Percentiles rank a stretch among this genome's conserved stretches.
Conservation (phyloP, 768 basidiomycete species). For the Tylopilus subfusipes region DNA sequence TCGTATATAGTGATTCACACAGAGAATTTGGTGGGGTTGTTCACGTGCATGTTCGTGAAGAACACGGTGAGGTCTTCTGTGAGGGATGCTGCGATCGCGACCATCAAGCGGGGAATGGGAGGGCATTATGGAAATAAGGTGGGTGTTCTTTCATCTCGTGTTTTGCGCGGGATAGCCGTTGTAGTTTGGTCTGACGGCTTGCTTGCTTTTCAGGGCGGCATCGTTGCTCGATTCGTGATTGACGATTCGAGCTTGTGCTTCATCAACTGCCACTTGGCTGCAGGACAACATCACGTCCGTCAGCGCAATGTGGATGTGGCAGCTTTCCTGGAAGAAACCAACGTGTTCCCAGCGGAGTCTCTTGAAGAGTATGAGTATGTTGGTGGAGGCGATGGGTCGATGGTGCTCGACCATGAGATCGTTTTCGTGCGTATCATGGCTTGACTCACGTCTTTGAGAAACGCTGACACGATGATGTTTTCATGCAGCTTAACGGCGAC, state of each 20-base stretch:
- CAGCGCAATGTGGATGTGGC: slow-evolving; percentile 85
- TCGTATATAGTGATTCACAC: slow-evolving; percentile 80
- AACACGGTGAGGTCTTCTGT: slow-evolving; percentile 55
- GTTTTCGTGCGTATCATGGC: slow-evolving; percentile 56
- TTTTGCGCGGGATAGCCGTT: neutral
- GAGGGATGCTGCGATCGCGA: slow-evolving; percentile 69
- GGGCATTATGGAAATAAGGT: slow-evolving; percentile 97
- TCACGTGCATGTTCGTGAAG: slow-evolving; percentile 73
- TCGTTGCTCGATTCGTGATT: slow-evolving; percentile 83
- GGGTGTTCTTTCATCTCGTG: slow-evolving; percentile 13
- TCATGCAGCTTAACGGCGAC: slow-evolving; percentile 76
- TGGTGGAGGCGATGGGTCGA: slow-evolving; percentile 90
- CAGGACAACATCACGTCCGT: slow-evolving; percentile 80
- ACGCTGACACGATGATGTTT: neutral
- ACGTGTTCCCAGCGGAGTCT: slow-evolving; percentile 53
- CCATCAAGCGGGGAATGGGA: slow-evolving; percentile 88
- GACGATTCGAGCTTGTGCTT: slow-evolving; percentile 94
- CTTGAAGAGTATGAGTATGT: slow-evolving; percentile 66
- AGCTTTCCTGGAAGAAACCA: slow-evolving; percentile 79
- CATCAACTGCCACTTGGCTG: slow-evolving; percentile 97
- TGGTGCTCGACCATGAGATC: slow-evolving; percentile 92
- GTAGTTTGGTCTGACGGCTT: neutral
- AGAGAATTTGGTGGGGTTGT: slow-evolving; percentile 88
- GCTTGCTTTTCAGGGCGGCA: slow-evolving; percentile 64
- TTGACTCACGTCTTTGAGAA: neutral